phyloP scores from a whole-genome alignment of 805 yeast species.

The Saccharomycopsis sp. region DNA sequence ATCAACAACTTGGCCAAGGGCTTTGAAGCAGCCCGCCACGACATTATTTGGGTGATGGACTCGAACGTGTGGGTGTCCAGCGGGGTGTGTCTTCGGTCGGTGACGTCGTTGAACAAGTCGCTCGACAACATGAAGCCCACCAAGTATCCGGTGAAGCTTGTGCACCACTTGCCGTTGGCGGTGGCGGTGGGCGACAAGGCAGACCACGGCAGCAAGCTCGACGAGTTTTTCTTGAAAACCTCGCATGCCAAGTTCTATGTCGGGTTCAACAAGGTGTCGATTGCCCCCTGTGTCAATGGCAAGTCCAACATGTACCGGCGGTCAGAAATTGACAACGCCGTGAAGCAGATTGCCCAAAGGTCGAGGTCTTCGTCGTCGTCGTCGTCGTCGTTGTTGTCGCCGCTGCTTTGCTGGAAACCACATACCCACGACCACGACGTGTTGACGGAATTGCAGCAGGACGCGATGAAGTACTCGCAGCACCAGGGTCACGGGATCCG shows the following conservation, averaged over 20 bases:
- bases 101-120: conserved; percentile 39
- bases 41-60: conserved; percentile 78
- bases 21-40: conserved; percentile 55
- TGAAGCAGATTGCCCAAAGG: conserved; percentile 32
- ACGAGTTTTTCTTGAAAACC: conserved; percentile 77
- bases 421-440: too few species aligned
- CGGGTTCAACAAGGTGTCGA: conserved; percentile 58
- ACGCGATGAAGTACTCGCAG: conserved; percentile 27
- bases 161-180: conserved; percentile 78
- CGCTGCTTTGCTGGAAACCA: too few species aligned
- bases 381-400: too few species aligned
- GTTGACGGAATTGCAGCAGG: conserved; percentile 26
- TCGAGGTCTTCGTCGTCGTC: conserved; percentile 21
- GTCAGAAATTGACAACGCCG: conserved; percentile 54
- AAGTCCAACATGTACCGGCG: conserved; percentile 72
- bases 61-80: conserved; percentile 74
- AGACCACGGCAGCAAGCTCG: conserved; percentile 54
- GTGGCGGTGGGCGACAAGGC: conserved; percentile 27
- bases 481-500: conserved; percentile 43
- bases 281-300: conserved; percentile 90
- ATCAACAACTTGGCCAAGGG: conserved; percentile 84
- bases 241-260: conserved; percentile 82
- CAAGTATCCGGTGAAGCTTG: conserved; percentile 45
- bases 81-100: conserved; percentile 56
- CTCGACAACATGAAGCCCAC: conserved; percentile 34